phyloP scores from a whole-genome alignment of 2,329 filamentous ascomycete species.

The Fusarium sterilihyphosum region DNA sequence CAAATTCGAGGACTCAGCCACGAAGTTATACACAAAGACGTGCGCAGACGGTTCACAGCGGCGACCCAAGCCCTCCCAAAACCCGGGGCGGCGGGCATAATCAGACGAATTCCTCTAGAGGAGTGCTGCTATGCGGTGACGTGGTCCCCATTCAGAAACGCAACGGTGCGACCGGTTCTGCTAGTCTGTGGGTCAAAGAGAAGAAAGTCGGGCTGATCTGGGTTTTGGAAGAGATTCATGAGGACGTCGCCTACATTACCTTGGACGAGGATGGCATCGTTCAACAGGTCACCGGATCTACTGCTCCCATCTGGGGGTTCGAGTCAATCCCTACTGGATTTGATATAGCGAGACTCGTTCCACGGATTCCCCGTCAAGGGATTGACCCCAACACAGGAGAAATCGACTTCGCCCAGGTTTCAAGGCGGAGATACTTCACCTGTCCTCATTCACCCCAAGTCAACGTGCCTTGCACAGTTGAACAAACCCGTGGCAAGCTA shows the following conservation, averaged over 20 bases:
- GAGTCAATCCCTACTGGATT: constrained; percentile 73
- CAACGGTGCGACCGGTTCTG: constrained; percentile 89
- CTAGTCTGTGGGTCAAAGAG: constrained; percentile 98
- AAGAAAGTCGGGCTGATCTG: constrained; percentile 94
- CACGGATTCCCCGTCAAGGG: constrained; percentile 80
- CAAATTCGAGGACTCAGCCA: constrained; percentile 66
- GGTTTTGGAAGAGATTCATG: constrained; percentile 97
- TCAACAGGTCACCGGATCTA: constrained; percentile 75
- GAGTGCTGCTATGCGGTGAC: constrained; percentile 92
- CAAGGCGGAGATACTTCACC: constrained; percentile 81
- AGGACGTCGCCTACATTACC: constrained; percentile 83
- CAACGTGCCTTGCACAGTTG: constrained; percentile 85
- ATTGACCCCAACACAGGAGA: constrained; percentile 76
- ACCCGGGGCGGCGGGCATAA: constrained; percentile 68
- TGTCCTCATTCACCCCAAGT: constrained; percentile 80
- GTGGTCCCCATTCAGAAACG: constrained; percentile 98
- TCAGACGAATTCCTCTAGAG: constrained; percentile 79
- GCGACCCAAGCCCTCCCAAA: constrained; percentile 65
- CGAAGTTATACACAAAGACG: constrained; percentile 65
- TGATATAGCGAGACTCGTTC: constrained; percentile 81
- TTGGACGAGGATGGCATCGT: constrained; percentile 83
- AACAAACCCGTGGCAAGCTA: constrained; percentile 73
- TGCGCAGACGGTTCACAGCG: constrained; percentile 71
- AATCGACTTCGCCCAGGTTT: constrained; percentile 80
- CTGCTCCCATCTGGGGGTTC: constrained; percentile 86